phyloP scores from a whole-genome alignment of 73 alveolate species.

The Durusdinium trenchii region DNA sequence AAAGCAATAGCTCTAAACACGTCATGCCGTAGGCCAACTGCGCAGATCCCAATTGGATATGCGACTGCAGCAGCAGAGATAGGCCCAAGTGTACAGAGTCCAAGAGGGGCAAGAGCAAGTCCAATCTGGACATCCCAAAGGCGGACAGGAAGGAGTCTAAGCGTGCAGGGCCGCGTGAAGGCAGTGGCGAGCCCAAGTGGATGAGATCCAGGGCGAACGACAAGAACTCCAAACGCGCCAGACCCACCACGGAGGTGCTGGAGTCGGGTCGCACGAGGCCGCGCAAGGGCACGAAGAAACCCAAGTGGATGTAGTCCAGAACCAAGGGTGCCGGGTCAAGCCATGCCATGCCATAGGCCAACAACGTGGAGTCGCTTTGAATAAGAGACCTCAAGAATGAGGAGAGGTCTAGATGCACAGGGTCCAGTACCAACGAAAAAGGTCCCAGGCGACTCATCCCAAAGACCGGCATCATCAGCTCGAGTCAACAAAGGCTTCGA shows the following conservation, averaged over 20 bases:
- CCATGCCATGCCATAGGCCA: conserved; percentile 68
- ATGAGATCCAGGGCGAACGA: conserved; percentile 10
- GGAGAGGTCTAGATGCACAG: conserved; percentile 8
- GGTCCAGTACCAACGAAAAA: not conserved
- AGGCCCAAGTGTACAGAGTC: conserved; percentile 64
- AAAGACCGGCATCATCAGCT: not conserved
- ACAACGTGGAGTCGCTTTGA: not conserved
- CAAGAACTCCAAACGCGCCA: conserved; percentile 23
- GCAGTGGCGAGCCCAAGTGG: not conserved
- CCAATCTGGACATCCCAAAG: conserved; percentile 57
- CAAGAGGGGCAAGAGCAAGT: not conserved
- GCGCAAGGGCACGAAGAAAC: no score
- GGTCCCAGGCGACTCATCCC: conserved; percentile 48
- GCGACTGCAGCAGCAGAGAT: not conserved
- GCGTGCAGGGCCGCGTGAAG: not conserved
- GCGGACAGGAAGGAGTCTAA: not conserved
- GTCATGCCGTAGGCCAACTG: conserved; percentile 71
- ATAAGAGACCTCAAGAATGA: conserved; percentile 14
- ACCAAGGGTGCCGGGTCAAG: not conserved
- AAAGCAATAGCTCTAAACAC: not conserved
- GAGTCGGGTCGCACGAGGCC: not conserved
- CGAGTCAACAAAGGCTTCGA: conserved; percentile 42
- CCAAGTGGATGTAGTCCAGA: conserved; percentile 68
- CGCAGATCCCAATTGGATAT: not conserved
- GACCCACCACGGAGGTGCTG: conserved; percentile 5